Percentiles rank a stretch among this genome's conserved stretches.
These are phyloP conservation scores for Meredithiella fracta DNA, from an alignment of 2,329 filamentous ascomycete species.

Conservation along the genomic window DNA sequence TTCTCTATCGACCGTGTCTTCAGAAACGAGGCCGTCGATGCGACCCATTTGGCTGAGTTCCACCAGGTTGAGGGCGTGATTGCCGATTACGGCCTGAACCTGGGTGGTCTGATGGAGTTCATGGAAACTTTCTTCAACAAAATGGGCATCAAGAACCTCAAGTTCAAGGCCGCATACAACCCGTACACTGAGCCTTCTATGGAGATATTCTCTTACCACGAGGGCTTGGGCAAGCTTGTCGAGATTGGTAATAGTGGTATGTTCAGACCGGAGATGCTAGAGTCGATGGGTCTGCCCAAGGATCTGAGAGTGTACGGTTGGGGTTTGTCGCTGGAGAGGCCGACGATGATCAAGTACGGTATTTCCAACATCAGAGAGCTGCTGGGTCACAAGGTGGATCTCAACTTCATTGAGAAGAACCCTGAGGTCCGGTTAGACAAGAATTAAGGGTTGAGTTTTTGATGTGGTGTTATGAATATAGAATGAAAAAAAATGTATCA, in stretches of 20 bases:
- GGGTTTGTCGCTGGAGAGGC: constrained; percentile 78
- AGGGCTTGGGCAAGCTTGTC: constrained; percentile 75
- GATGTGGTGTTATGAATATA: background rate
- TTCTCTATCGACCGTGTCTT: constrained; percentile 98
- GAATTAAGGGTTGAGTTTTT: constrained; percentile 34
- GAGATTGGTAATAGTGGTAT: constrained; percentile 98
- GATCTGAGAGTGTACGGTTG: constrained; percentile 90
- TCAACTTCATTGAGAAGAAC: constrained; percentile 82
- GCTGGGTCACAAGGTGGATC: constrained; percentile 86
- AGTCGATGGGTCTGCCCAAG: constrained; percentile 82
- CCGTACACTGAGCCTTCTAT: constrained; percentile 90
- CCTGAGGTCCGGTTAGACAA: constrained; percentile 81
- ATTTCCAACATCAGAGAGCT: constrained; percentile 85
- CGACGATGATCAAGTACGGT: constrained; percentile 93
- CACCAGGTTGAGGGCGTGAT: constrained; percentile 98
- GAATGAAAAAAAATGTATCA: constrained; percentile 7
- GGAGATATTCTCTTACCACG: constrained; percentile 96
- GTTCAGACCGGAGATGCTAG: constrained; percentile 96
- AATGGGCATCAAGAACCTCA: constrained; percentile 72
- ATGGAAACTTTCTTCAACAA: constrained; percentile 92
- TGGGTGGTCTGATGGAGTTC: constrained; percentile 83
- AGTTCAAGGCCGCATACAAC: constrained; percentile 96
- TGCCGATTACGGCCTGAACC: constrained; percentile 82
- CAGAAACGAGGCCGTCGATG: constrained; percentile 92
- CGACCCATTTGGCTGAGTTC: constrained; percentile 93